These are phyloP conservation scores for Lasiodiplodia sp. DNA, from an alignment of 2,329 filamentous ascomycete genomes.

Conservation along the genomic window DNA sequence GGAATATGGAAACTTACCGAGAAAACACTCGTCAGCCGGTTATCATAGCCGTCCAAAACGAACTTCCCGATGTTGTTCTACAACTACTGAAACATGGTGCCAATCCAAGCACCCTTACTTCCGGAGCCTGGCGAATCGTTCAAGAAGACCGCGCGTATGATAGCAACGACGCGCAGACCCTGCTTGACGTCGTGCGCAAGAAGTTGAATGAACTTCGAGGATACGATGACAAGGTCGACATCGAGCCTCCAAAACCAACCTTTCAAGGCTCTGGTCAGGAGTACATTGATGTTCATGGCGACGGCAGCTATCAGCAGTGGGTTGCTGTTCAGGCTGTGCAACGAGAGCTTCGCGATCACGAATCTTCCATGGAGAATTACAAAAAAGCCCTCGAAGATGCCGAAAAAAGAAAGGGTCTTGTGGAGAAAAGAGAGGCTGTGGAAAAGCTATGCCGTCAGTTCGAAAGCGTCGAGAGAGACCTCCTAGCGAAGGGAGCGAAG, in stretches of 20 bases:
- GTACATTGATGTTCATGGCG: constrained; percentile 54
- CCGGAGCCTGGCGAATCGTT: constrained; percentile 40
- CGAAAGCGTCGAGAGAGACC: constrained; percentile 60
- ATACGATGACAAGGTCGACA: constrained; percentile 43
- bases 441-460: constrained; percentile 59
- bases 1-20: constrained; percentile 59
- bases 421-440: constrained; percentile 66
- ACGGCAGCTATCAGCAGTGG: constrained; percentile 69
- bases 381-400: constrained; percentile 34
- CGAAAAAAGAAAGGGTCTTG: constrained; percentile 37
- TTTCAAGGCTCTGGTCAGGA: constrained; percentile 28
- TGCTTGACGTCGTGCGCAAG: constrained; percentile 67
- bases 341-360: constrained; percentile 46
- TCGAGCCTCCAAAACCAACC: constrained; percentile 36
- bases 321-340: constrained; percentile 53
- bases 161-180: constrained; percentile 52
- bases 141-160: constrained; percentile 35
- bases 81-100: constrained; percentile 69
- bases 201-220: constrained; percentile 60
- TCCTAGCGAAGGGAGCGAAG: constrained; percentile 69
- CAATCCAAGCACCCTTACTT: constrained; percentile 68
- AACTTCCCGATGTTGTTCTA: constrained; percentile 61
- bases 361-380: constrained; percentile 44
- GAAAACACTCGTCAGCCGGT: constrained; percentile 68
- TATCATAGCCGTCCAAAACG: constrained; percentile 63